Conservation (phyloP, 2,329 filamentous ascomycete species). For the Penicillium verrucosum region DNA sequence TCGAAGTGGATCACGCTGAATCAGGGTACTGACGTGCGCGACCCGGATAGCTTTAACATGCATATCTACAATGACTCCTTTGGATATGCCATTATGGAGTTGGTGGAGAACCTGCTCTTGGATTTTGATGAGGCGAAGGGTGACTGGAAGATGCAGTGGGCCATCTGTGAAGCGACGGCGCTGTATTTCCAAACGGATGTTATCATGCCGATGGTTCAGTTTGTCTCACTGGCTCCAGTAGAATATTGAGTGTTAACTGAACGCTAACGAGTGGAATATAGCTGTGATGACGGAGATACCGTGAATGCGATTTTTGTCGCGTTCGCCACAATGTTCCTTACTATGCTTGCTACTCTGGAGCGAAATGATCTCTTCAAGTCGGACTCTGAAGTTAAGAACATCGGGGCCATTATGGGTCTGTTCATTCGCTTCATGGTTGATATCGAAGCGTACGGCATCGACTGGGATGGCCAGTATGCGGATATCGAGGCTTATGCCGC, state of each 20-base stretch:
- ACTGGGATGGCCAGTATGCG: not conserved
- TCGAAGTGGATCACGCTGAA: not conserved
- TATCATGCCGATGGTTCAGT: constrained; percentile 22
- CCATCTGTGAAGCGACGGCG: constrained; percentile 40
- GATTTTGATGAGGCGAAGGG: constrained; percentile 37
- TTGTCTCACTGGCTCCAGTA: not conserved
- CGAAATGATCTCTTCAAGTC: constrained; percentile 30
- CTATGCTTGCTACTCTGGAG: constrained; percentile 41
- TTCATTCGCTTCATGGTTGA: constrained; percentile 25
- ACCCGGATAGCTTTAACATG: constrained; percentile 43
- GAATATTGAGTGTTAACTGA: not conserved
- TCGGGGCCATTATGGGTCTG: constrained; percentile 40
- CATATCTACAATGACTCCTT: constrained; percentile 45
- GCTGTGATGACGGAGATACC: constrained; percentile 10
- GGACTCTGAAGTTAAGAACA: constrained; percentile 37
- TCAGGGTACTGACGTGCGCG: not conserved
- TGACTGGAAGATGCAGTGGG: constrained; percentile 42
- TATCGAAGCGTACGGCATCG: not conserved
- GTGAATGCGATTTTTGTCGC: not conserved
- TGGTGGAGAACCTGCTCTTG: constrained; percentile 44
- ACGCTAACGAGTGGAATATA: not conserved
- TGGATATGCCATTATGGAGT: constrained; percentile 43
- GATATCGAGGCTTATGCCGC: constrained; percentile 18
- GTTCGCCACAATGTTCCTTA: constrained; percentile 33
- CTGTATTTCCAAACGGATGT: constrained; percentile 27